These are phyloP conservation scores for Didymella pinodella DNA, from an alignment of 2,329 filamentous ascomycete genomes.

Conservation along the genomic window DNA sequence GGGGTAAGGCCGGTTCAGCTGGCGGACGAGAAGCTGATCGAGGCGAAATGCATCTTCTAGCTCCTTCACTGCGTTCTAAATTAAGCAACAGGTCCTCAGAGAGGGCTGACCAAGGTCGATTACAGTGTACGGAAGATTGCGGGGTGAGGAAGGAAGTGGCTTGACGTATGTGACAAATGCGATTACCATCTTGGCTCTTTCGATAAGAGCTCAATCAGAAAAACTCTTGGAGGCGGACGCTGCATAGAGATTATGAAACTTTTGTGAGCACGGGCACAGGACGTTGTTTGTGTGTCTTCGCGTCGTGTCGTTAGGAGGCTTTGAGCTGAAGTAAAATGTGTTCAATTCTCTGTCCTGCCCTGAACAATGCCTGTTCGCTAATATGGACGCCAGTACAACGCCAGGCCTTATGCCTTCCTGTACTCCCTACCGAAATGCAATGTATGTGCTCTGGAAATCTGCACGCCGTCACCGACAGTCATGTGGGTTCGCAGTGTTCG, in stretches of 20 bases:
- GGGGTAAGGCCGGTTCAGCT: not conserved
- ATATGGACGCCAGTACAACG: slow-evolving; percentile 26
- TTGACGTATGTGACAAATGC: not conserved
- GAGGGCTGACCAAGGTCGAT: not conserved
- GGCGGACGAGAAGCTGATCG: not conserved
- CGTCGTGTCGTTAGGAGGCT: not conserved
- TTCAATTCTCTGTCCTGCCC: slow-evolving; percentile 13
- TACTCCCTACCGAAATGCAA: slow-evolving; percentile 25
- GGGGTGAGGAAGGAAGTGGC: not conserved
- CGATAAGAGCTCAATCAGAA: not conserved
- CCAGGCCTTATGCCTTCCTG: slow-evolving; percentile 24
- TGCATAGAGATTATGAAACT: not conserved
- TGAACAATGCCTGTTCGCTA: slow-evolving; percentile 25
- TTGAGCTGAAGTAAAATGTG: not conserved
- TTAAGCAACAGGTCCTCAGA: not conserved
- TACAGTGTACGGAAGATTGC: slow-evolving; percentile 1
- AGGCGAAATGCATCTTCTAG: not conserved
- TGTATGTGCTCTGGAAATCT: not conserved
- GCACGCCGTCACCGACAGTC: not conserved
- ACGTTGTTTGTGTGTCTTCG: not conserved
- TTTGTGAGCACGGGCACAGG: not conserved
- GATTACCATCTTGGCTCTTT: not conserved
- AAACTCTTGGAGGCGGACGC: not conserved
- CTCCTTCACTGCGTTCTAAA: not conserved
- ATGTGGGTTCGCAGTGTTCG: not conserved